Conservation (phyloP, 768 basidiomycete species). For the Pleurotus djamor region DNA sequence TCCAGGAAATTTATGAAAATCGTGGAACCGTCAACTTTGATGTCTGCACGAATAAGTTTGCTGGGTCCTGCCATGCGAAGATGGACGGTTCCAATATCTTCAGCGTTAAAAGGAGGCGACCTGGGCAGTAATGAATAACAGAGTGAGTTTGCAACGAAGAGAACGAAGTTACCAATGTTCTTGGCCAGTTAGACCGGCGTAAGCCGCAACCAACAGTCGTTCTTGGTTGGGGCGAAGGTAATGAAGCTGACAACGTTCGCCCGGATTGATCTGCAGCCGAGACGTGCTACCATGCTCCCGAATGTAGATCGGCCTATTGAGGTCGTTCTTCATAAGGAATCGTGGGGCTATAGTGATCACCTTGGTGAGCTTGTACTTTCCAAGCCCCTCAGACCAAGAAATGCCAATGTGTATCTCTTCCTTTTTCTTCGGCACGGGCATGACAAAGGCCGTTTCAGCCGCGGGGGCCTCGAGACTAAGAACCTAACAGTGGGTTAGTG, state of each 20-base stretch:
- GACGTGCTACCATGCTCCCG: constrained; percentile 81
- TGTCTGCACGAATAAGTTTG: constrained; percentile 70
- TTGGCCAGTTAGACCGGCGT: constrained; percentile 69
- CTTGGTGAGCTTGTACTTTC: constrained; percentile 96
- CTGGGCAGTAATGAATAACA: constrained; percentile 33
- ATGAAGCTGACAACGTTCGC: constrained; percentile 67
- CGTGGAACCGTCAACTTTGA: constrained; percentile 81
- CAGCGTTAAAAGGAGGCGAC: constrained; percentile 91
- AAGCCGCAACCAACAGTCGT: constrained; percentile 80
- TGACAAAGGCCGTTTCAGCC: constrained; percentile 82
- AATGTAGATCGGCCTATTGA: constrained; percentile 67
- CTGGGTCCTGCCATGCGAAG: constrained; percentile 44
- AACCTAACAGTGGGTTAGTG: constrained; percentile 37
- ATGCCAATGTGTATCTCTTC: constrained; percentile 82
- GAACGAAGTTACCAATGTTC: constrained; percentile 64
- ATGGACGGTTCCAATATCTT: constrained; percentile 85
- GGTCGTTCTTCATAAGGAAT: constrained; percentile 85
- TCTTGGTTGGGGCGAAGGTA: constrained; percentile 64
- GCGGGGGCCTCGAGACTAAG: constrained; percentile 89
- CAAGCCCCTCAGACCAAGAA: constrained; percentile 92
- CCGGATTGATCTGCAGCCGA: constrained; percentile 59
- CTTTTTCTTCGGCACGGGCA: constrained; percentile 60
- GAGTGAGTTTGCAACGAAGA: neutral
- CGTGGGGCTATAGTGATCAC: constrained; percentile 90
- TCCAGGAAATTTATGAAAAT: constrained; percentile 80